Evolutionary conservation across 441 rosid genomes (phyloP).

Genomic region (Gossypium gossypioides): DNA sequence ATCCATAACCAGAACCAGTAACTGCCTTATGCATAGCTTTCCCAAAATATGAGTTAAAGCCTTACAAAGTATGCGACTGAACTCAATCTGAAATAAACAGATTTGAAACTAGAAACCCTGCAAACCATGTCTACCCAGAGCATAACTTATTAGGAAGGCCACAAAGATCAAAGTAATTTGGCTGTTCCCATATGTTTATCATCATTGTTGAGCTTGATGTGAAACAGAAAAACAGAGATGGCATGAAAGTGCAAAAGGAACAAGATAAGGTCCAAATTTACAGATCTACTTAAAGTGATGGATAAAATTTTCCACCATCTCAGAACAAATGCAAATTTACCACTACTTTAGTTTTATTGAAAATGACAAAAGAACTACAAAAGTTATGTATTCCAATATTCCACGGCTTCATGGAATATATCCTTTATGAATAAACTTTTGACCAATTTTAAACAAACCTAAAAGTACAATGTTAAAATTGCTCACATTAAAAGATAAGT

Average conservation of each 20-base stretch:
- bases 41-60: neutral
- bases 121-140: neutral
- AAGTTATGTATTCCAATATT: neutral
- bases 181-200: neutral
- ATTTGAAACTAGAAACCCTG: neutral
- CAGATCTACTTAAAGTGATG: neutral
- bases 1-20: neutral
- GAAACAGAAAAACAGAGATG: neutral
- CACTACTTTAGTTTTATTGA: neutral
- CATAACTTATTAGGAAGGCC: conserved; percentile 1
- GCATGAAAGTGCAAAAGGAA: neutral
- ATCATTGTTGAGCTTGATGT: neutral
- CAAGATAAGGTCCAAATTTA: neutral
- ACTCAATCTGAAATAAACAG: neutral
- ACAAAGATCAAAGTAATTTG: neutral
- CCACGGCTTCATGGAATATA: neutral
- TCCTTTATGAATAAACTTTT: neutral
- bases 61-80: neutral
- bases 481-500: neutral
- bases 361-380: neutral
- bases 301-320: neutral
- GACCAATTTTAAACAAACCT: neutral
- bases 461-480: neutral
- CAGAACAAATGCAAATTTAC: neutral
- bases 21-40: neutral